Base-by-base conservation (phyloP, 768 basidiomycete species). In the Suillus spraguei region DNA sequence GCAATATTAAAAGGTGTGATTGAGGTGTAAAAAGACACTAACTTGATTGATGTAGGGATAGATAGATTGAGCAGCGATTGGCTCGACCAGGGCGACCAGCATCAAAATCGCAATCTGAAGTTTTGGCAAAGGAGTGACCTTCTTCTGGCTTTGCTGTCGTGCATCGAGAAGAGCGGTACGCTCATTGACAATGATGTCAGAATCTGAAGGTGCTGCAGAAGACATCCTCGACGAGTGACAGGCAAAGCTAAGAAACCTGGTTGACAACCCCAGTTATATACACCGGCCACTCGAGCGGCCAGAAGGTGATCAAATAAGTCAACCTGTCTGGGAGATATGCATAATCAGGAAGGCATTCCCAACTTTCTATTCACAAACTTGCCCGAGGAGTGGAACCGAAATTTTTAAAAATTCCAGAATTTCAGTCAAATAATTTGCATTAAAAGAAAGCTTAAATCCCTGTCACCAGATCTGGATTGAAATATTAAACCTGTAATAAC, bases 41-140 rank as follows among this genome's bases (percentile, higher is more conserved):
- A 79, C 82, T 70, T 84, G 80, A 61, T 82, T 82, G 22, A 85
- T 79, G 71, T 83, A 85, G 1, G 83, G 83, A 50, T 79, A 80
- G 47, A 85, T 85, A 35, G 77, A 81, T 38, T 77, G 74, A 1
- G 78, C 74, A 5, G 81, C 78, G 49, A 83, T 77, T 17, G 84
- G 83, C 68, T 85, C 84, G 20, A 80, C 76, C 38, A 83, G 66
- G 68, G 77, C 77, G 9, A 81, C 70, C 49, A 83, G 70, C 56
- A 85, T 64, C 56, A 85, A 68, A 28, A 83, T 69, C 3, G 67
- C 66, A 20, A 85, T 75, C 77, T 84, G 83, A 52, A 78, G 63
- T 60, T 67, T 77, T 5, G 84, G 84, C 5, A 84, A 72, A 8
- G 81, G 83, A 0, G 79, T 83, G 47, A 69, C 72, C 38, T 69